phyloP scores from a whole-genome alignment of 805 yeast species.

The Ogataea pilisensis region DNA sequence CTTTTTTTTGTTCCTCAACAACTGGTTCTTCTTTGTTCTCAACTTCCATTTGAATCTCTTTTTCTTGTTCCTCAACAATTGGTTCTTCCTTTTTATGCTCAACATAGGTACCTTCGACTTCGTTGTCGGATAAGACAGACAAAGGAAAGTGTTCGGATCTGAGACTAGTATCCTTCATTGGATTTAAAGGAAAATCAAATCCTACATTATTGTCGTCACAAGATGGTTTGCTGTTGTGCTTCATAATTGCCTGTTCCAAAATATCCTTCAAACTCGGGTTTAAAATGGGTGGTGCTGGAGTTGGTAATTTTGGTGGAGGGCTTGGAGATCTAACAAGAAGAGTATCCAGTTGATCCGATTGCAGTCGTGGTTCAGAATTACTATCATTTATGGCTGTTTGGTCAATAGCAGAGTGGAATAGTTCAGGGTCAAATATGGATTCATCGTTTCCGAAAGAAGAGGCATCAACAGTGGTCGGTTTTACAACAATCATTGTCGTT shows the following conservation, averaged over 20 bases:
- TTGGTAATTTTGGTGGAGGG: constrained; percentile 17
- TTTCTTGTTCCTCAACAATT: neutral
- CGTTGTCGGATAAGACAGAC: neutral
- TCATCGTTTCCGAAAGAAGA: constrained; percentile 2
- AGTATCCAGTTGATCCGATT: neutral
- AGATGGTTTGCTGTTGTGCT: constrained; percentile 16
- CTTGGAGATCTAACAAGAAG: neutral
- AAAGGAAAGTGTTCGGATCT: neutral
- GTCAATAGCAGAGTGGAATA: constrained; percentile 11
- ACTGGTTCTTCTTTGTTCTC: no score
- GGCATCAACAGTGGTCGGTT: constrained; percentile 1
- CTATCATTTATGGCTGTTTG: neutral
- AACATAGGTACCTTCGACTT: neutral
- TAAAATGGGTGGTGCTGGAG: constrained; percentile 27
- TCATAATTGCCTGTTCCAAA: constrained; percentile 16
- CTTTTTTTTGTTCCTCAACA: neutral
- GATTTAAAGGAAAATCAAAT: no score
- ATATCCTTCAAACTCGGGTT: constrained; percentile 18
- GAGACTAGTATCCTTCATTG: neutral
- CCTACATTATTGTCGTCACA: no score
- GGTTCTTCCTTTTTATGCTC: neutral
- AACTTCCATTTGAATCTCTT: neutral
- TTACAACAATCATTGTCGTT: constrained; percentile 7
- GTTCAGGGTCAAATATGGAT: constrained; percentile 4
- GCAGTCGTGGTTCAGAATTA: neutral